Percentiles rank a stretch among this genome's conserved stretches.
Conservation (phyloP, 2,329 filamentous ascomycete genomes). For the Teratosphaeriaceae sp. region DNA sequence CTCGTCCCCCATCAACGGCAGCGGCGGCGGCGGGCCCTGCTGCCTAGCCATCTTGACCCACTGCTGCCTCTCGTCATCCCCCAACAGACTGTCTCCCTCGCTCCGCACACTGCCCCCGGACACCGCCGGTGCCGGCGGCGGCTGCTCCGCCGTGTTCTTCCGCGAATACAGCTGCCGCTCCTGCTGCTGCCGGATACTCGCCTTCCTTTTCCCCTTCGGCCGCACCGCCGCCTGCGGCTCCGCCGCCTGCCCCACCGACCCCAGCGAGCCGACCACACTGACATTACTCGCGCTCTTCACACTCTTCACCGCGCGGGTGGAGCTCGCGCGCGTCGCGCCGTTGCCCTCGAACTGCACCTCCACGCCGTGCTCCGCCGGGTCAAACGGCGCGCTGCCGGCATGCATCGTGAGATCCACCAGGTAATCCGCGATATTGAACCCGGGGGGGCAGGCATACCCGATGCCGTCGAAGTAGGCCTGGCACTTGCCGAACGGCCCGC, state of each 20-base stretch:
- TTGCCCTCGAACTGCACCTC: constrained; percentile 50
- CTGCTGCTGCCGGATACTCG: constrained; percentile 79
- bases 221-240: constrained; percentile 46
- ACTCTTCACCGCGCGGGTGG: constrained; percentile 81
- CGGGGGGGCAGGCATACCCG: constrained; percentile 87
- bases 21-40: constrained; percentile 42
- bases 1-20: constrained; percentile 51
- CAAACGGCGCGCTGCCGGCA: constrained; percentile 57
- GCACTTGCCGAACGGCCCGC: constrained; percentile 80
- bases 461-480: constrained; percentile 89
- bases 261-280: constrained; percentile 54
- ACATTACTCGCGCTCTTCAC: constrained; percentile 75
- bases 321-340: constrained; percentile 70
- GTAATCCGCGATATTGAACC: constrained; percentile 98
- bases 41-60: constrained; percentile 56
- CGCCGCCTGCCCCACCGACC: constrained; percentile 40
- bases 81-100: constrained; percentile 44
- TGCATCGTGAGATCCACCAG: constrained; percentile 98
- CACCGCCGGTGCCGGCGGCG: constrained; percentile 30
- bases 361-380: constrained; percentile 50
- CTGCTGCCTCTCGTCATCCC: constrained; percentile 45
- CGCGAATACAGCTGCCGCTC: constrained; percentile 87
- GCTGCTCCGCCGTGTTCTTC: constrained; percentile 52
- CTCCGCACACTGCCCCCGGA: constrained; percentile 43
- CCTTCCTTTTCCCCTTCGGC: constrained; percentile 62